Evolutionary conservation across 2,329 filamentous ascomycete genomes (phyloP), one percentile per base, ranked within the genome.

Genomic region (Xylaria sp.): DNA sequence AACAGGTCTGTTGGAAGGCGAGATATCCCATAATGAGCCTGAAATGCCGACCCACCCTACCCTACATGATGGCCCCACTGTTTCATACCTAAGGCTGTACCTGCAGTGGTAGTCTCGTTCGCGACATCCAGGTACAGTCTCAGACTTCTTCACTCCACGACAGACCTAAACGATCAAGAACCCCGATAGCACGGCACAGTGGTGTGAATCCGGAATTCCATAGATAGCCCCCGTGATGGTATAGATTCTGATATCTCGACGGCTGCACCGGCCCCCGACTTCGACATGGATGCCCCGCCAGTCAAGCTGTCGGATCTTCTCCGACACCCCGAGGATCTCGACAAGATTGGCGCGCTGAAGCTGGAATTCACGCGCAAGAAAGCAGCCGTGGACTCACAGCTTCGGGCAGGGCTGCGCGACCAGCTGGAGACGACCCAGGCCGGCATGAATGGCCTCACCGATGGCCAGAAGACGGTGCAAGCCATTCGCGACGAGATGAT

Each of bases 401-500:
- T 99, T 65, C 93, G 94, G 73, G 90, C 90, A 80, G 94, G 94
- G 46, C 87, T 98, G 73, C 91, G 93, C 76, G 94, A 97, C 78
- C 96, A 99, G 85, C 88, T 99, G 67, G 93, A 97, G 82, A 92
- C 94, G 64, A 98, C 96, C 12, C 95, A 98, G 83, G 89, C 92
- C 74, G 96, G 96, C 80, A 97, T 99, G 90, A 91, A 85, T 73
- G 92, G 92, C 71, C 91, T 99, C 73, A 90, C 89, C 54, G 94
- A 98, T 78, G 94, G 94, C 66, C 94, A 98, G 82, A 92, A 94
- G 80, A 93, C 93, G 70, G 93, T 99, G 44, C 92, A 93, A 78
- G 89, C 92, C 76, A 98, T 98, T 82, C 97, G 97, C 81, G 95
- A 98, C 74, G 96, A 99, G 84, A 96, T 99, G 89, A 94, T 97